Conservation (phyloP, 2,329 filamentous ascomycete genomes). For the Fusarium verrucosum region DNA sequence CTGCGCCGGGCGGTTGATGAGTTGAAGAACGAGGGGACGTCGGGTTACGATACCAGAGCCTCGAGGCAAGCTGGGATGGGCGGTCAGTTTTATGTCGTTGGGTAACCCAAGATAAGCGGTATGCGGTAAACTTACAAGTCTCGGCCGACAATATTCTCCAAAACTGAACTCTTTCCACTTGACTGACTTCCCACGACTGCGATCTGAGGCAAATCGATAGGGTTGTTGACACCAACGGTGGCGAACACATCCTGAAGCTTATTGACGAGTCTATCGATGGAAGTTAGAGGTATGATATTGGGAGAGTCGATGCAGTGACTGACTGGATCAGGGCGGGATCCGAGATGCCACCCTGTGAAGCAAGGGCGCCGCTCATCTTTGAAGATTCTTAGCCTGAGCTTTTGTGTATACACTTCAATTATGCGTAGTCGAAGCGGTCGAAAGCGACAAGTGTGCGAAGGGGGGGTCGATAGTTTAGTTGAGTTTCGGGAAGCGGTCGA, state of each 20-base stretch:
- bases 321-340: constrained; percentile 74
- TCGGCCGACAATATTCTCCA: constrained; percentile 98
- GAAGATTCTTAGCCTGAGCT: constrained; percentile 16
- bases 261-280: constrained; percentile 78
- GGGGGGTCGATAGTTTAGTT: constrained; percentile 21
- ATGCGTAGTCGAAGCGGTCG: constrained; percentile 23
- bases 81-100: constrained; percentile 19
- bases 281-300: constrained; percentile 35
- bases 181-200: constrained; percentile 98
- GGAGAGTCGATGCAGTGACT: constrained; percentile 38
- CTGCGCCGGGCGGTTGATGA: constrained; percentile 88
- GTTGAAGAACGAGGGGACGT: constrained; percentile 93
- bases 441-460: constrained; percentile 19
- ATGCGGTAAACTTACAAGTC: constrained; percentile 80
- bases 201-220: constrained; percentile 98
- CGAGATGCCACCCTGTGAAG: constrained; percentile 67
- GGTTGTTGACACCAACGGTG: constrained; percentile 98
- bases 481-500: constrained; percentile 37
- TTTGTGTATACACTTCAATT: constrained; percentile 11
- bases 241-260: constrained; percentile 99
- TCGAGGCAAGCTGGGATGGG: constrained; percentile 79
- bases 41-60: constrained; percentile 97
- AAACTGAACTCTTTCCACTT: constrained; percentile 97
- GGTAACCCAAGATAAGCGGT: constrained; percentile 13
- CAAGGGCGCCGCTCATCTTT: constrained; percentile 52